Evolutionary conservation across 139 green algal genomes (phyloP), one percentile per base, ranked within the genome.

Genomic region (Tetradesmus obliquus): DNA sequence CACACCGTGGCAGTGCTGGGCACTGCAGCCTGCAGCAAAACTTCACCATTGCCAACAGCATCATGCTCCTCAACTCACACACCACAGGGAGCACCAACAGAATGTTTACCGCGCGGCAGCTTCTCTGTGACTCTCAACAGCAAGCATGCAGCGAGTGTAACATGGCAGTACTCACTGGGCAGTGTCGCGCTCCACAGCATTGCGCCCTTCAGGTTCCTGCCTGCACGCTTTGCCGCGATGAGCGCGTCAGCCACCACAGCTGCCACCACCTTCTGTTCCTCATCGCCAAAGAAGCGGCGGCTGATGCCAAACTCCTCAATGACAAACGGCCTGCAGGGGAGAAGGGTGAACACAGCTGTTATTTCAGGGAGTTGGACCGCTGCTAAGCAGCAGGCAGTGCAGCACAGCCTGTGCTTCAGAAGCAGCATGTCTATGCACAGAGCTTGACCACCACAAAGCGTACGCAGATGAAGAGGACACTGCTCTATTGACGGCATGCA

Each of bases 221-320:
- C 86, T 71, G 86, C 86, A 10, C 86, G 55, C 86, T 90, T 90
- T 22, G 86, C 86, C 10, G 53, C 86, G 57, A 90, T 90, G 69
- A 90, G 66, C 10, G 71, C 72, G 72, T 90, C 86, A 84, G 72
- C 71, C 45, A 90, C 71, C 22, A 90, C 86, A 55, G 86, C 71
- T n/a, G 84, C 24, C 51, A 90, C 71, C 76, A 90, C 86, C 71
- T 90, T 90, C 55, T 32, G 86, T 71, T 90, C 71, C 51, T 90
- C 86, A n/a, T 90, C 71, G 9, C 71, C 71, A 69, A 90, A 90
- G 86, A 55, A 84, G 72, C 71, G 71, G 17, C 79, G 60, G 4
- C 53, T 72, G 12, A 90, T n/a, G n/a, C 86, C 86, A 84, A 90
- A 90, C 71, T 90, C 86, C 71, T 90, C 86, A 53, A 90, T 9